Evolutionary conservation across 345 rosid species (phyloP), one percentile per base, ranked within the genome.

Genomic region (Hevea brasiliensis): DNA sequence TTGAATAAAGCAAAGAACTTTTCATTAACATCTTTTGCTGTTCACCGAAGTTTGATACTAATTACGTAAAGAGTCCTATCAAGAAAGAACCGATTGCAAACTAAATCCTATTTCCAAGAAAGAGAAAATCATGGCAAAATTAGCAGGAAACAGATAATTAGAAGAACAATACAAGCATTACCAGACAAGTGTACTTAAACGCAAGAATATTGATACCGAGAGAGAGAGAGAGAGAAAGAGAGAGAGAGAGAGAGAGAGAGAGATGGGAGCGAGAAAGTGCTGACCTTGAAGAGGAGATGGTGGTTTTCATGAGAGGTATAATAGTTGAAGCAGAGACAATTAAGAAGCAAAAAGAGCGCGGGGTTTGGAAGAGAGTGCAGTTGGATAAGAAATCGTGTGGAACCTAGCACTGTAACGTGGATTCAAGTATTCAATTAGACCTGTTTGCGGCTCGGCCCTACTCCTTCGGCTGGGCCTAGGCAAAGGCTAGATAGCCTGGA

Each of bases 311-410:
- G 74, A 71, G 72, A 75, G 21, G 15, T 41, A 3, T 45, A 45
- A 59, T 44, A 37, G 56, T 35, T 55, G 20, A 61, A 1, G 69
- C 55, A 53, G 20, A 12, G 51, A 8, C 5, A 50, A 24, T 2
- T 32, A 32, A 4, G 37, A 4, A 32, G 8, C 7, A 13, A 61
- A 79, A 70, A 74, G 61, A 69, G 82, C 81, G 86, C 72, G 23
- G 42, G 79, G 45, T 50, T 51, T 58, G 83, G 72, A 70, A 61
- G 74, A 57, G 40, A 32, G 71, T 1, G 61, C 61, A 51, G 29
- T 45, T 54, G 67, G 85, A 82, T 79, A 81, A 83, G 86, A 74
- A 67, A 77, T 74, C 72, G 83, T 84, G 87, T 84, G 91, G 91
- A 78, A 71, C 61, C 57, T 10, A 82, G 73, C 48, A 75, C 29